Evolutionary conservation across 306 rosid species (phyloP), one percentile per base, ranked within the genome.

Genomic region (Bauhinia variegata): DNA sequence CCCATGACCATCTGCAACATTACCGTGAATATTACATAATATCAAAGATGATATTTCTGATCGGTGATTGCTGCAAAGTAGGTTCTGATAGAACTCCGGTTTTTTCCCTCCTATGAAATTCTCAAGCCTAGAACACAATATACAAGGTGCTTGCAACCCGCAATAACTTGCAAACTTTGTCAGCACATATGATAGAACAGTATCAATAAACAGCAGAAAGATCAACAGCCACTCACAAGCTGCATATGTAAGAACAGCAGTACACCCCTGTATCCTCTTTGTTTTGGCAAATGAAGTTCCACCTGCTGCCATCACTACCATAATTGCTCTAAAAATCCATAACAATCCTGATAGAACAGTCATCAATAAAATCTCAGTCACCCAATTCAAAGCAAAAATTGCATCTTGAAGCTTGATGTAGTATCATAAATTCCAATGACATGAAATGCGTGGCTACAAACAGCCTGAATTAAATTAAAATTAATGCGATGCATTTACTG

Each of bases 221-320:
- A 89, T 82, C 85, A 92, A 82, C 63, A 87, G 36, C 98, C 96
- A 92, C 81, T 89, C 98, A 79, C 91, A 89, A 80, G 89, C 91
- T 75, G 91, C 91, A 64, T 81, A 79, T 63, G 79, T 68, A 54
- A 92, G 80, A 79, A 74, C 63, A 52, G 76, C 31, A 15, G 65
- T 53, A 68, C 82, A 68, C 23, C 87, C 83, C 38, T 59, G 70
- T 8, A 72, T 81, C 79, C 83, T 71, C 47, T 75, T 71, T 82
- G 61, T 49, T 79, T 77, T 75, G 71, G 49, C 78, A 82, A 59
- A 79, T 75, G 88, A 60, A 53, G 65, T 71, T 62, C 54, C 88
- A 52, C 71, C 62, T 59, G 68, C 75, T 60, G 59, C 91, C 95
- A 89, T 89, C 69, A 73, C 73, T 76, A 60, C 65, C 55, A 17